These are phyloP conservation scores for Parathielavia hyrcaniae DNA, from an alignment of 495 filamentous ascomycete genomes.

Conservation along the genomic window DNA sequence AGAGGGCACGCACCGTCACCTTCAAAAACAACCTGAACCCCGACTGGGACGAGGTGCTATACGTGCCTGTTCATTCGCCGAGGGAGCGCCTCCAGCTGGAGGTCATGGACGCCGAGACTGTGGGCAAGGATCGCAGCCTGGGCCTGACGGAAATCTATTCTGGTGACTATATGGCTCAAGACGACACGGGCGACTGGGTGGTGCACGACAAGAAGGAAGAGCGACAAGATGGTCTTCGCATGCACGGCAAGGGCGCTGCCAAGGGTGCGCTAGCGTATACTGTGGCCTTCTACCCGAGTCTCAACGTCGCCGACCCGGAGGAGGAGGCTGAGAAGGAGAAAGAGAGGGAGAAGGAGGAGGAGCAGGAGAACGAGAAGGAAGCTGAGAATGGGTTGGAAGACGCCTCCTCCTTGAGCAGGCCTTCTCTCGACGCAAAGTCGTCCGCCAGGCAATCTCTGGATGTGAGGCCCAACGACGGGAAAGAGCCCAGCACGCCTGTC, in stretches of 20 bases:
- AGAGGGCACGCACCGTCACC: slow-evolving; percentile 86
- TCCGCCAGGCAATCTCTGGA: slow-evolving; percentile 31
- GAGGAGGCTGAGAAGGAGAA: slow-evolving; percentile 66
- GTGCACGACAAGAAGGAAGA: slow-evolving; percentile 67
- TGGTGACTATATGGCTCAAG: slow-evolving; percentile 71
- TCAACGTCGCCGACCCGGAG: slow-evolving; percentile 85
- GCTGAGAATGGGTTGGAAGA: slow-evolving; percentile 32
- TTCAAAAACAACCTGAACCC: slow-evolving; percentile 94
- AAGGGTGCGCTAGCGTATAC: slow-evolving; percentile 85
- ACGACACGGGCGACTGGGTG: slow-evolving; percentile 72
- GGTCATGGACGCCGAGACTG: slow-evolving; percentile 92
- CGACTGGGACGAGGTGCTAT: slow-evolving; percentile 92
- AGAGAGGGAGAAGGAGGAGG: slow-evolving; percentile 26
- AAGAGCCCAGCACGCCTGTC: slow-evolving; percentile 21
- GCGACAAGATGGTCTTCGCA: slow-evolving; percentile 55
- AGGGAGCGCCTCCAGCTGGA: slow-evolving; percentile 81
- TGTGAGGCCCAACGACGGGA: slow-evolving; percentile 19
- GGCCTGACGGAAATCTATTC: slow-evolving; percentile 69
- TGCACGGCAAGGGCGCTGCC: slow-evolving; percentile 56
- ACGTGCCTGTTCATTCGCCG: slow-evolving; percentile 82
- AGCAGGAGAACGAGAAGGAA: slow-evolving; percentile 29
- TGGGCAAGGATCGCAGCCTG: slow-evolving; percentile 80
- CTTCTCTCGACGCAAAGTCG: slow-evolving; percentile 39
- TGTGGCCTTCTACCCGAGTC: slow-evolving; percentile 79
- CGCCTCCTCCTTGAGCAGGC: slow-evolving; percentile 4